These are phyloP conservation scores for Ganoderma lingzhi DNA, from an alignment of 1,284 basidiomycete genomes.

Conservation along the genomic window DNA sequence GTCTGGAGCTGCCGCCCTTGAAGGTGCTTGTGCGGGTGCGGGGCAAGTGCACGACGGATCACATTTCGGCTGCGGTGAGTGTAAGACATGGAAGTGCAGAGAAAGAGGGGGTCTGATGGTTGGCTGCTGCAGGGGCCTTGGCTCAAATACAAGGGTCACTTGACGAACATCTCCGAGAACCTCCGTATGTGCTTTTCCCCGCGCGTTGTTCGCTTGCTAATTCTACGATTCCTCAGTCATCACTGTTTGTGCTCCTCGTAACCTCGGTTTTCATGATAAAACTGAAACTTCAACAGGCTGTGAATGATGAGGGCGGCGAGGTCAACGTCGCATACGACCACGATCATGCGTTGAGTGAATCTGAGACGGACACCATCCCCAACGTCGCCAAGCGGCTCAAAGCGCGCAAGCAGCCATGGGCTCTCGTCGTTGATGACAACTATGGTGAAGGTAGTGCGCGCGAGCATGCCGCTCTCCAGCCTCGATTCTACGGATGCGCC, in stretches of 20 bases:
- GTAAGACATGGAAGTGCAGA: conserved; percentile 13
- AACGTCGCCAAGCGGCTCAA: conserved; percentile 90
- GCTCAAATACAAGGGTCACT: conserved; percentile 98
- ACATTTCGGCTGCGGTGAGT: conserved; percentile 91
- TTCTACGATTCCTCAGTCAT: conserved; percentile 54
- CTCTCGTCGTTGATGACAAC: conserved; percentile 94
- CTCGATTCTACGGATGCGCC: conserved; percentile 91
- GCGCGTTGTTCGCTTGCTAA: conserved; percentile 40
- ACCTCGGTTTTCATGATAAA: neutral
- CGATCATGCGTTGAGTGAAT: conserved; percentile 54
- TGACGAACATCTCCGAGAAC: conserved; percentile 97
- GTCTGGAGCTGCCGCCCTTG: conserved; percentile 82
- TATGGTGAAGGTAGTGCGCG: conserved; percentile 99
- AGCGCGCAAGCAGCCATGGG: conserved; percentile 87
- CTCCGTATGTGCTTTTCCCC: conserved; percentile 68
- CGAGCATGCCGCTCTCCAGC: conserved; percentile 97
- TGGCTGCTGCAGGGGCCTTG: conserved; percentile 79
- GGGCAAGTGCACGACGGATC: conserved; percentile 99
- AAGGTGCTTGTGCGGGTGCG: conserved; percentile 91
- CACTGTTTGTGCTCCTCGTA: conserved; percentile 47
- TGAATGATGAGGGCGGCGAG: conserved; percentile 92
- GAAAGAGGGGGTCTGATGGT: conserved; percentile 12
- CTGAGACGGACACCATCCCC: conserved; percentile 84
- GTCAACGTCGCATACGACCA: conserved; percentile 91
- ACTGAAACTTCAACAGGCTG: conserved; percentile 58